Evolutionary conservation across 2,329 filamentous ascomycete species (phyloP).

Genomic region (Chaetomium globosum): DNA sequence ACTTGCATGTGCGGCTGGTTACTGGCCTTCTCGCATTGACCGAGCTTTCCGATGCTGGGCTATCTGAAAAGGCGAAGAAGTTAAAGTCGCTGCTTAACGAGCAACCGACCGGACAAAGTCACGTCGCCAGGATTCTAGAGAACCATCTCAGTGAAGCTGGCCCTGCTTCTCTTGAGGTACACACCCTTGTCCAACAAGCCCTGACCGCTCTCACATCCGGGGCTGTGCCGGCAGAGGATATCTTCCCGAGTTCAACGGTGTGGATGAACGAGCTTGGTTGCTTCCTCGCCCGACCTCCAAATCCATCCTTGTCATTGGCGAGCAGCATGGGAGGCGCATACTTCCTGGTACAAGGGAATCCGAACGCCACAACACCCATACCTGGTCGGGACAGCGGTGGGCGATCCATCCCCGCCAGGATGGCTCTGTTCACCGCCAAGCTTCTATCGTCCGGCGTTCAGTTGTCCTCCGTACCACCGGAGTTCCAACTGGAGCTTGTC

Average conservation of each 20-base stretch:
- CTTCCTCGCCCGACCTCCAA: constrained; percentile 57
- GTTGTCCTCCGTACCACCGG: constrained; percentile 45
- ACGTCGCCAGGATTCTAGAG: constrained; percentile 56
- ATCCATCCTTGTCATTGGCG: constrained; percentile 71
- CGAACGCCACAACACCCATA: constrained; percentile 29
- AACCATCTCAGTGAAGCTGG: constrained; percentile 56
- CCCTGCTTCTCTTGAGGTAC: constrained; percentile 55
- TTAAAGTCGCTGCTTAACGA: constrained; percentile 53
- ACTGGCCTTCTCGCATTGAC: constrained; percentile 57
- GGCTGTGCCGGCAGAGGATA: constrained; percentile 43
- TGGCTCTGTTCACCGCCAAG: constrained; percentile 69
- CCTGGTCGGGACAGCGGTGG: constrained; percentile 65
- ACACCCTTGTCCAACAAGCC: constrained; percentile 57
- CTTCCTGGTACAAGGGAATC: constrained; percentile 57
- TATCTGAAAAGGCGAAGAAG: constrained; percentile 47
- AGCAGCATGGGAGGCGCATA: constrained; percentile 71
- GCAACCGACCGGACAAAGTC: constrained; percentile 47
- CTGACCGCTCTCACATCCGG: constrained; percentile 45
- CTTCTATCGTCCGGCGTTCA: constrained; percentile 54
- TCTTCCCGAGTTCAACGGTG: constrained; percentile 64
- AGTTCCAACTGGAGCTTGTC: constrained; percentile 54
- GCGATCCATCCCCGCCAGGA: constrained; percentile 72
- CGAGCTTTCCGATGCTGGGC: constrained; percentile 49
- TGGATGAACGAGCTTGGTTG: constrained; percentile 67
- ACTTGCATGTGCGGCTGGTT: constrained; percentile 54